phyloP scores from a whole-genome alignment of 2,329 filamentous ascomycete genomes.

The Fusarium siculi region DNA sequence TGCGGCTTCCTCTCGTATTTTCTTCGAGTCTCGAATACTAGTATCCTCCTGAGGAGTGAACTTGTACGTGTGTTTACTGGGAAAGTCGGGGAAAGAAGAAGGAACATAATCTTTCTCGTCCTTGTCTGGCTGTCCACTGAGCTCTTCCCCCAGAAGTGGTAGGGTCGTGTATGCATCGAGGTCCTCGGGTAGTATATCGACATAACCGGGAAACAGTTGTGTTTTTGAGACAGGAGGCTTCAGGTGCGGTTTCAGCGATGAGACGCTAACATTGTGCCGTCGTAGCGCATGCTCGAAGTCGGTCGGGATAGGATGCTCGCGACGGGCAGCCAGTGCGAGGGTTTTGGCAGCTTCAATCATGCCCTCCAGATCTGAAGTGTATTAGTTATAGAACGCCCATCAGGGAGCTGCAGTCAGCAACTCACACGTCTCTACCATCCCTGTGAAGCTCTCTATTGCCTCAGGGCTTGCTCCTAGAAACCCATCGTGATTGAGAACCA shows the following conservation, averaged over 20 bases:
- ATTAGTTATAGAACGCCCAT: slow-evolving; percentile 2
- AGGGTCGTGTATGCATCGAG: slow-evolving; percentile 55
- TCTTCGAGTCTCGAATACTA: slow-evolving; percentile 62
- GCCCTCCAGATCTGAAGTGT: slow-evolving; percentile 57
- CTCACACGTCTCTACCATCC: slow-evolving; percentile 68
- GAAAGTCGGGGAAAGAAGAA: slow-evolving; percentile 68
- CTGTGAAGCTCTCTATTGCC: slow-evolving; percentile 68
- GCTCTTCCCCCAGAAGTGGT: slow-evolving; percentile 62
- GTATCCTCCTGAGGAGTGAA: slow-evolving; percentile 65
- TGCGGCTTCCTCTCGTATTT: slow-evolving; percentile 68
- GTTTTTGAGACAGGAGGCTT: slow-evolving; percentile 61
- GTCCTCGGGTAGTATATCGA: slow-evolving; percentile 52
- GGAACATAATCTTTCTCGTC: slow-evolving; percentile 67
- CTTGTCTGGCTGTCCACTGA: slow-evolving; percentile 69
- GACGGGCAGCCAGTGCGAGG: slow-evolving; percentile 60
- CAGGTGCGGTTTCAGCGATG: slow-evolving; percentile 65
- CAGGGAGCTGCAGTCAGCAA: not conserved
- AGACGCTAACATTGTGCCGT: slow-evolving; percentile 62
- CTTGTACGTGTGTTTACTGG: slow-evolving; percentile 72
- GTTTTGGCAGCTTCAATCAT: slow-evolving; percentile 61
- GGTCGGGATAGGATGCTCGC: slow-evolving; percentile 63
- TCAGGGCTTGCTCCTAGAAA: slow-evolving; percentile 65
- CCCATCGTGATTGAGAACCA: slow-evolving; percentile 67
- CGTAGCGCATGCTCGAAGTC: slow-evolving; percentile 67
- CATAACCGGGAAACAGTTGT: slow-evolving; percentile 53